Evolutionary conservation across 225 moss, liverwort and hornwort genomes (phyloP).

Genomic region (Bryoerythrophyllum caledonicum): DNA sequence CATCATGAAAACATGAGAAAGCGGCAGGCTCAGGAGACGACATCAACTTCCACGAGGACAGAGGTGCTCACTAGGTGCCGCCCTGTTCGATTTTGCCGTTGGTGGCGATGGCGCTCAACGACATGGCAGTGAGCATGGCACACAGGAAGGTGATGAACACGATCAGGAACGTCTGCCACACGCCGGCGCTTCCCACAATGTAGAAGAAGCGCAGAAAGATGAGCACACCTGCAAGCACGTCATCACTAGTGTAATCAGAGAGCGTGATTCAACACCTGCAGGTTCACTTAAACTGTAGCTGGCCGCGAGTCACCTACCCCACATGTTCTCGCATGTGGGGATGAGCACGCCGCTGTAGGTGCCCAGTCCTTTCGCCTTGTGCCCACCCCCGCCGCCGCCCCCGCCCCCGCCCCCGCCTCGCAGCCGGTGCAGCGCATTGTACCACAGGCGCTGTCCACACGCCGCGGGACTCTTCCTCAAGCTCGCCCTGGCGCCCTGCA

Average conservation of each 20-base stretch:
- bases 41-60: neutral
- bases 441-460: conserved; percentile 38
- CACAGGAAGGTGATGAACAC: conserved; percentile 79
- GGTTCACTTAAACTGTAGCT: too few relatives aligned
- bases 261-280: neutral
- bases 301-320: conserved; percentile 72
- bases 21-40: too few relatives aligned
- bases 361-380: conserved; percentile 52
- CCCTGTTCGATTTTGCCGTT: conserved; percentile 98
- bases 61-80: conserved; percentile 76
- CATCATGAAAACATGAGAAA: neutral
- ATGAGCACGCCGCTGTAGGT: conserved; percentile 89
- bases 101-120: conserved; percentile 88
- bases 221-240: conserved; percentile 74
- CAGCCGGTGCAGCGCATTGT: conserved; percentile 41
- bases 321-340: conserved; percentile 97
- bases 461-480: conserved; percentile 40
- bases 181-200: conserved; percentile 90
- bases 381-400: conserved; percentile 1
- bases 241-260: neutral
- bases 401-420: neutral
- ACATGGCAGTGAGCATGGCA: conserved; percentile 83
- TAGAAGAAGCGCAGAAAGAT: conserved; percentile 94
- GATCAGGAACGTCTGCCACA: conserved; percentile 86
- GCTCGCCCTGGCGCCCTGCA: conserved; percentile 38